Evolutionary conservation across 1,139 yeast species (phyloP).

Genomic region (Kurtzmaniella quercitrusa): DNA sequence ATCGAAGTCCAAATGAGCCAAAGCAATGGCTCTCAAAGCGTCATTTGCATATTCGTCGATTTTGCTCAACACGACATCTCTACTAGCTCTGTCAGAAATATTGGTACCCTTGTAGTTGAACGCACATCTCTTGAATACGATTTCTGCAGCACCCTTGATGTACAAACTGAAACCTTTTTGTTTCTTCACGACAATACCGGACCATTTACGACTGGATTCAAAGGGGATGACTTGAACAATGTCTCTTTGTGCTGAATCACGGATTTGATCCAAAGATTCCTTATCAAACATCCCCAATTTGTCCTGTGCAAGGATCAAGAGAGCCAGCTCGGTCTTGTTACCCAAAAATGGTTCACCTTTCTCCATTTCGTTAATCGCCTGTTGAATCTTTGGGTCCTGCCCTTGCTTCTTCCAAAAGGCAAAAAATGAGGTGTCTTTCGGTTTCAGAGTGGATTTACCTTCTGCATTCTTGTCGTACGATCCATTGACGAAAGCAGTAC

Average conservation of each 20-base stretch:
- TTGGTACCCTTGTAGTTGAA: constrained; percentile 20
- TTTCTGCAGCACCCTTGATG: constrained; percentile 93
- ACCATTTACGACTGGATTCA: constrained; percentile 91
- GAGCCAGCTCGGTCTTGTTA: constrained; percentile 91
- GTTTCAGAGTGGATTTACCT: not conserved
- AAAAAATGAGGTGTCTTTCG: not conserved
- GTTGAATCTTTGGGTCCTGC: constrained; percentile 1
- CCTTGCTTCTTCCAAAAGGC: constrained; percentile 5
- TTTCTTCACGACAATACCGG: constrained; percentile 64
- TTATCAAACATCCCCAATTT: constrained; percentile 45
- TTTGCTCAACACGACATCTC: constrained; percentile 35
- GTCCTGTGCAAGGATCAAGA: constrained; percentile 63
- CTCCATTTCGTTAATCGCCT: constrained; percentile 3
- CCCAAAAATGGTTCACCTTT: constrained; percentile 66
- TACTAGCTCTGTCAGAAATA: constrained; percentile 23
- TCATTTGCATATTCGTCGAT: constrained; percentile 66
- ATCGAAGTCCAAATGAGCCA: constrained; percentile 71
- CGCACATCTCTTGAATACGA: constrained; percentile 63
- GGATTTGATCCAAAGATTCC: constrained; percentile 32
- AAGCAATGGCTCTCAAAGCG: constrained; percentile 81
- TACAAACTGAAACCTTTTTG: constrained; percentile 54
- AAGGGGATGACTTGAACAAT: constrained; percentile 79
- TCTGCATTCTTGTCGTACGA: constrained; percentile 36
- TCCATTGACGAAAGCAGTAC: constrained; percentile 82
- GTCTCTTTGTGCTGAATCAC: constrained; percentile 32